Percentiles rank a stretch among this genome's conserved stretches.
These are phyloP conservation scores for Linum lewisii DNA, from an alignment of 345 rosid species.

Conservation along the genomic window DNA sequence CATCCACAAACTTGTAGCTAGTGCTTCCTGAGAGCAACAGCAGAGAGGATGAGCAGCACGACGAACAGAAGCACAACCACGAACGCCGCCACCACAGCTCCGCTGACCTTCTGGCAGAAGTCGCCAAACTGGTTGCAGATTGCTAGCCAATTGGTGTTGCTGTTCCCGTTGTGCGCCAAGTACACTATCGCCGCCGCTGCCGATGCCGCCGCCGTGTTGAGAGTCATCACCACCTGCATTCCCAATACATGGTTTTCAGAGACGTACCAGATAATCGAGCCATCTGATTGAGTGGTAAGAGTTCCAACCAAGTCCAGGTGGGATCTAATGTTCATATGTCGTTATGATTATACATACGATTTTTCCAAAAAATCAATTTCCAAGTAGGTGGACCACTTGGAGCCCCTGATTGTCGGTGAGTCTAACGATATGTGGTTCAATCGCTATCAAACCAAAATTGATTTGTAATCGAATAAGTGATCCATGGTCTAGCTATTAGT, in stretches of 20 bases:
- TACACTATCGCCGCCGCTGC: constrained; percentile 31
- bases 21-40: constrained; percentile 28
- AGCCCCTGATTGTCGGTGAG: too few species aligned
- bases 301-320: too few species aligned
- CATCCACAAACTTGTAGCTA: constrained; percentile 10
- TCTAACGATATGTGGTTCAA: too few species aligned
- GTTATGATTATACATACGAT: too few species aligned
- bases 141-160: constrained; percentile 34
- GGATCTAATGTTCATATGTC: too few species aligned
- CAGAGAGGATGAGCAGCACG: constrained; percentile 29
- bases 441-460: neutral
- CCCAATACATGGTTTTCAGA: too few species aligned
- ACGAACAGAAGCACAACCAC: constrained; percentile 19
- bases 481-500: too few species aligned
- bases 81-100: constrained; percentile 42
- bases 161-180: constrained; percentile 43
- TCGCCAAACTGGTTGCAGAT: constrained; percentile 41
- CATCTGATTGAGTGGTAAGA: too few species aligned
- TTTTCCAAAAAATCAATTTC: too few species aligned
- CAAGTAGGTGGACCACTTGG: too few species aligned
- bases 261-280: too few species aligned
- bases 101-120: constrained; percentile 35
- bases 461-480: too few species aligned
- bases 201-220: constrained; percentile 26
- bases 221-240: constrained; percentile 30